Evolutionary conservation across 148 eudicot genomes (phyloP).

Genomic region (Selenicereus undatus): DNA sequence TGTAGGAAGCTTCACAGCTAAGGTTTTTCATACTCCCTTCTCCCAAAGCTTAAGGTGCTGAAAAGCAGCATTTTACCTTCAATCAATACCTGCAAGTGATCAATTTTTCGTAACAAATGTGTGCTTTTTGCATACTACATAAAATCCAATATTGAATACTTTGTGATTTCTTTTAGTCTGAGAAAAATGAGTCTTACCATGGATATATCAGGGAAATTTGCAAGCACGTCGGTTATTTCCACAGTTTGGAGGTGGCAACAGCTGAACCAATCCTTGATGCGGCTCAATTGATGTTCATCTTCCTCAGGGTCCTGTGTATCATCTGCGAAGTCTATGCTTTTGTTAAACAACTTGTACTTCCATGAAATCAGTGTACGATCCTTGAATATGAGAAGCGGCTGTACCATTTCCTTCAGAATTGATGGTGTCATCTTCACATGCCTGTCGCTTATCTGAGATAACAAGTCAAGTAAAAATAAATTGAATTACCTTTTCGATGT

Average conservation of each 20-base stretch:
- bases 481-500: neutral
- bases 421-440: slow-evolving; percentile 32
- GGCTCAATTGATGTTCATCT: slow-evolving; percentile 73
- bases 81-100: slow-evolving; percentile 63
- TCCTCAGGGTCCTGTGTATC: slow-evolving; percentile 83
- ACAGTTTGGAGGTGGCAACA: slow-evolving; percentile 51
- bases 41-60: slow-evolving; percentile 3
- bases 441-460: slow-evolving; percentile 42
- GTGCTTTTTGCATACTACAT: neutral
- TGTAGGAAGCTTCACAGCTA: slow-evolving; percentile 2
- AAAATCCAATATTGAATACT: neutral
- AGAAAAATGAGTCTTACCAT: slow-evolving; percentile 39
- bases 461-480: slow-evolving; percentile 2
- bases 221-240: slow-evolving; percentile 66
- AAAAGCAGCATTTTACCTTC: slow-evolving; percentile 52
- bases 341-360: neutral
- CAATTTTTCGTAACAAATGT: slow-evolving; percentile 10
- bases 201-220: slow-evolving; percentile 80
- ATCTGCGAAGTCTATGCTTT: slow-evolving; percentile 38
- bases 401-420: slow-evolving; percentile 45
- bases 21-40: slow-evolving; percentile 19
- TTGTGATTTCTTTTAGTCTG: neutral
- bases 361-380: neutral
- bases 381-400: neutral
- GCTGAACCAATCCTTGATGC: slow-evolving; percentile 82